Evolutionary conservation across 495 filamentous ascomycete species (phyloP), one percentile per base, ranked within the genome.

Genomic region (Penicillium arizonense): DNA sequence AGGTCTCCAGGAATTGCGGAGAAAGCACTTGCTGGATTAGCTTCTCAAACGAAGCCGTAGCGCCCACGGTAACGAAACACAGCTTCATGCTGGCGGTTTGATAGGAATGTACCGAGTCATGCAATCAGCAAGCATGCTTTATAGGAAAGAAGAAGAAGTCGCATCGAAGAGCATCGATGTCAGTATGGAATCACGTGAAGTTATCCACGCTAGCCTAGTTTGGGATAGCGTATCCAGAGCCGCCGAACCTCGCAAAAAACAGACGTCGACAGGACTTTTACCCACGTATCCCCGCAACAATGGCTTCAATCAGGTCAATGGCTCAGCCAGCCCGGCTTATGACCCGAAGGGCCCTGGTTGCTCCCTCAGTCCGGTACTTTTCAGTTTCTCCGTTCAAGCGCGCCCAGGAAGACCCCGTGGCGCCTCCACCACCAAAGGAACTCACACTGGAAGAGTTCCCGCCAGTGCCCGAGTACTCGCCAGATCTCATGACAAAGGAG

Each of bases 11-110:
- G 55, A 96, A 92, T 0, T 63, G 43, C 2, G 79, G 72, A 23
- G 75, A 70, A 44, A 91, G 73, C n/a, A 85, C 75, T 41, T 88
- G 82, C 18, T 77, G 65, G 38, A 96, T 71, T 8, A 98, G 82
- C 10, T 74, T 64, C 42, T 81, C 73, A 68, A 98, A 98, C 14
- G 85, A 77, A 3, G 92, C 91, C 1, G 93, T 98, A 2, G 94
- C 95, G 41, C 94, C 94, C 28, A 95, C 84, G 0, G 94, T 97
- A 23, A 97, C 87, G 50, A 97, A 87, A 64, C 85, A 87, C 16
- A 77, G 39, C 59, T 81, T 83, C 59, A 57, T 67, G 11, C 9
- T 16, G 38, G 20, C n/a, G 18, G 21, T 12, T 30, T 7, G 3
- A 21, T 40, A 18, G 6, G 9, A 9, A 14, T 21, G 10, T 9